Evolutionary conservation across 139 green algal genomes (phyloP), one percentile per base, ranked within the genome.

Genomic region (Coelastrella sp.): DNA sequence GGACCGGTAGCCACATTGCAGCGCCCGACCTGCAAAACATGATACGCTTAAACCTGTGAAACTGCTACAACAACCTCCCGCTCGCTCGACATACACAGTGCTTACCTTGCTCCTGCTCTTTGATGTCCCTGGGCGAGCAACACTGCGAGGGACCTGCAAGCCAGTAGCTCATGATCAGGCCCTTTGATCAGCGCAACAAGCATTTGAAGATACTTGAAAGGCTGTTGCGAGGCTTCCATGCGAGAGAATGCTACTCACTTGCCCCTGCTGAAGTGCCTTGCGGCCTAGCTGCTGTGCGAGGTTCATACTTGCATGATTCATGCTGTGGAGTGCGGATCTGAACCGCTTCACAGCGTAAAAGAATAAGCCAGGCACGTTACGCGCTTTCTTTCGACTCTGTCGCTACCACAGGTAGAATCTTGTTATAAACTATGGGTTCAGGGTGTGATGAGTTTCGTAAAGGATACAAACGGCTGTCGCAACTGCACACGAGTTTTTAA

Each of bases 1-100:
- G 93, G 93, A 0, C 93, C 93, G 59, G 93, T 95, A 5, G 89
- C 88, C 15, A 96, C 94, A 88, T 95, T 96, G 89, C 91, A 94
- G 68, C 68, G 68, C 6, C 25, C 74, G 25, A 80, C 74, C 74
- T 80, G 74, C 74, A 80, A 10, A 80, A 80, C 6, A 15, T 4
- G n/a, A 14, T 70, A 70, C 9, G 12, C 0, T 14, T 15, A 22
- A 9, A 22, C 12, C 6, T 70, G 1, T 9, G 5, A 70, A 70
- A 70, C 63, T 22, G 6, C 3, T 5, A 6, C 4, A 17, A 70
- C 63, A 5, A 70, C 12, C 63, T 22, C 12, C 15, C 12, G 12
- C 12, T 70, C 63, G 63, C 63, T 70, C 63, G 63, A 70, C 15
- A 70, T 70, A 14, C 15, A 70, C 12, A 6, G 15, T 17, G 15